Percentiles rank a stretch among this genome's conserved stretches.
These are phyloP conservation scores for Entomortierella lignicola DNA, from an alignment of 192 early-diverging fungal genomes.

Conservation along the genomic window DNA sequence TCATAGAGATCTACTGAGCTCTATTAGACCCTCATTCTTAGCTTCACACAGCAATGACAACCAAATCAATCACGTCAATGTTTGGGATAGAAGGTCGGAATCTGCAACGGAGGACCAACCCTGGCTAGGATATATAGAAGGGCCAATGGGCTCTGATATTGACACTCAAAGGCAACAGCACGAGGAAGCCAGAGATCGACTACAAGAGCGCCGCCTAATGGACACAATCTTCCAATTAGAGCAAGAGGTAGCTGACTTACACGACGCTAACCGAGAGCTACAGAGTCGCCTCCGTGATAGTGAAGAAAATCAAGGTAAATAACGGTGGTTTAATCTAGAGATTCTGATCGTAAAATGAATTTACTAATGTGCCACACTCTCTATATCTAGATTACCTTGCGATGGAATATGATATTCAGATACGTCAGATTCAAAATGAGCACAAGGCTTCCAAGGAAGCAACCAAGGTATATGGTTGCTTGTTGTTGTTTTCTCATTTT, in stretches of 20 bases:
- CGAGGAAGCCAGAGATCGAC: background rate
- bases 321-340: too few relatives aligned
- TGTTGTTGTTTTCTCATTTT: background rate
- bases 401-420: background rate
- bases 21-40: constrained; percentile 8
- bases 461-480: background rate
- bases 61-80: background rate
- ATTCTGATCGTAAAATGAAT: too few relatives aligned
- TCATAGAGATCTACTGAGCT: constrained; percentile 1
- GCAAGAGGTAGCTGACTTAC: constrained; percentile 1
- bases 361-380: background rate
- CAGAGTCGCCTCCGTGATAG: background rate
- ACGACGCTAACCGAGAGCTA: background rate
- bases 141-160: background rate
- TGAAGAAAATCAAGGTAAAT: constrained; percentile 5
- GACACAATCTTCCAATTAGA: background rate
- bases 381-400: background rate
- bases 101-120: background rate
- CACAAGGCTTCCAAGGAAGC: background rate
- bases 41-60: background rate
- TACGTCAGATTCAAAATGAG: background rate
- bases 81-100: background rate
- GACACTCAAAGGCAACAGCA: background rate
- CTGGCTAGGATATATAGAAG: background rate
- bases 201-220: background rate